phyloP scores from a whole-genome alignment of 176 grass and related monocot genomes.

The Zea luxurians region DNA sequence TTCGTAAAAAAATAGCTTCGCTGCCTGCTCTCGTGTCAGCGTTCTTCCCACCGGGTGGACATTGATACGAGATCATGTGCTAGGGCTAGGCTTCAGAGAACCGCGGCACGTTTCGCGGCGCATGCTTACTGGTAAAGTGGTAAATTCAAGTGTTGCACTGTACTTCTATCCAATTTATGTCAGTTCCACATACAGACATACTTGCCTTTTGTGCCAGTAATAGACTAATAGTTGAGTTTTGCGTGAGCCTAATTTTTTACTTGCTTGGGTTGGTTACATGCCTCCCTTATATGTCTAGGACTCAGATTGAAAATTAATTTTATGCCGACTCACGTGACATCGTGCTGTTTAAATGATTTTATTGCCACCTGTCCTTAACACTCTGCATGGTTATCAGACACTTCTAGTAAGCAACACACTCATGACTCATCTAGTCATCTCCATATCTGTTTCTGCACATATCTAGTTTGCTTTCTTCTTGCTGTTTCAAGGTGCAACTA shows the following conservation, averaged over 20 bases:
- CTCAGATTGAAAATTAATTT: neutral
- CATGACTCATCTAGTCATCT: neutral
- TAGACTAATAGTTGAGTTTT: neutral
- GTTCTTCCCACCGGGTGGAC: neutral
- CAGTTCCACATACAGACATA: neutral
- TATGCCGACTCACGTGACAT: neutral
- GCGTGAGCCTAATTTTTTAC: neutral
- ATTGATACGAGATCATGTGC: neutral
- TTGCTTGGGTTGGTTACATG: neutral
- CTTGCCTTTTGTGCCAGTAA: neutral
- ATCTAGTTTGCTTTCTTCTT: neutral
- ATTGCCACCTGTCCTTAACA: neutral
- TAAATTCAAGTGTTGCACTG: neutral
- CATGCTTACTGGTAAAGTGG: neutral
- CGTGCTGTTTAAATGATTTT: neutral
- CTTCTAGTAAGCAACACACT: neutral
- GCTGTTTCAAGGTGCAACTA: neutral
- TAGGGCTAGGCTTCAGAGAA: neutral
- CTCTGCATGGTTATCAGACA: neutral
- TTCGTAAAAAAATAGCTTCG: neutral
- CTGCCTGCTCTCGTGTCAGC: neutral
- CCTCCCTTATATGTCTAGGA: neutral
- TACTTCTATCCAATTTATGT: neutral
- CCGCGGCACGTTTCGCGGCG: neutral
- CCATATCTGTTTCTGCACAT: neutral